Evolutionary conservation across 2,329 filamentous ascomycete species (phyloP), one percentile per base, ranked within the genome.

Genomic region (Botryotinia globosa): DNA sequence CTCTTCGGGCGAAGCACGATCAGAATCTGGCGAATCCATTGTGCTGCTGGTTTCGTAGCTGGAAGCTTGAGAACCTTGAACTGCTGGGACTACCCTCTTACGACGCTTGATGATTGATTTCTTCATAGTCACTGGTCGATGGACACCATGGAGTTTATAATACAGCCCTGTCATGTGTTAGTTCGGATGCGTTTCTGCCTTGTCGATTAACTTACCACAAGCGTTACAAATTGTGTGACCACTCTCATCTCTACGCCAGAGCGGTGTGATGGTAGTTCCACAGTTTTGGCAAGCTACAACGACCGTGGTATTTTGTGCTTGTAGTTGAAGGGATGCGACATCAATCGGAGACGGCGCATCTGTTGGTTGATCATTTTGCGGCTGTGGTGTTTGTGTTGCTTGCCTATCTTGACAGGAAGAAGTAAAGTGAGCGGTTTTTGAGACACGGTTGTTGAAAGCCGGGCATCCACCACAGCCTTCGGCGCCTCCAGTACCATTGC

Each of bases 161-260:
- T 99, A 99, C 4, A 99, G 85, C 7, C 95, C 94, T 97, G 51
- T 9, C 66, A 34, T 42, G 59, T 65, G 66, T 78, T 59, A 79
- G 76, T 71, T 68, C 72, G 54, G 66, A 62, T 44, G 59, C 45
- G 10, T 48, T 56, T 20, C 34, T 22, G 67, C 39, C 58, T 63
- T 48, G n/a, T 29, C 74, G 32, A 54, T 58, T 51, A 39, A 87
- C 91, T 81, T 87, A 97, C 94, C 96, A 84, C 96, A 99, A 69
- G 96, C 96, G 82, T 99, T 99, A 85, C 96, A 99, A 76, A 99
- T 99, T 8, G 95, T 97, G 83, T 98, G 94, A 2, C 96, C 96
- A 77, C 91, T 91, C 82, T 97, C 95, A 80, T 98, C 96, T 78
- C 96, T 88, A 80, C 96, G 89, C 96, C 96, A 99, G 22, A 99